Evolutionary conservation across 2,329 filamentous ascomycete species (phyloP), one percentile per base, ranked within the genome.

Genomic region (Beauveria sp.): DNA sequence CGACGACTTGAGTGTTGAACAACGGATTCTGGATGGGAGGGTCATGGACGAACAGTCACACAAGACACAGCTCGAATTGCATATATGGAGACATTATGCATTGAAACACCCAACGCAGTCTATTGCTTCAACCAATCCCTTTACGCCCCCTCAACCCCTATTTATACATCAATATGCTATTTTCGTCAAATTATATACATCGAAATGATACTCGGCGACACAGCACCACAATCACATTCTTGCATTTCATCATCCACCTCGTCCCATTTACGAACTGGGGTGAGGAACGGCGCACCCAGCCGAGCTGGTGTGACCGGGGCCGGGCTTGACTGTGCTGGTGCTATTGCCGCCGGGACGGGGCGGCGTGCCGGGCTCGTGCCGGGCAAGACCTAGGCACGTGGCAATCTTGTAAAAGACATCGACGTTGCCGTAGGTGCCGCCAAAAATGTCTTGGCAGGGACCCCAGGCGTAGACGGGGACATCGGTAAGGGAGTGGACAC

Each of bases 391-490:
- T 60, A 90, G 75, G 68, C 87, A 90, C 66, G 80, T 80, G 16
- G 88, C 85, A 70, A 91, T 89, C 73, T 87, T 86, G 76, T 86
- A 91, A 68, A 91, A 91, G 66, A 91, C 78, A 65, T 91, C 88
- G 51, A 90, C 82, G 70, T 86, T 89, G 73, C 79, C 85, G 66
- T 86, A 90, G 3, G 87, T 83, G 61, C 89, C 88, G 5, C 86
- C 84, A 71, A 95, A 95, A 16, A 82, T 76, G 68, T 90, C 87
- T 73, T 91, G 87, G 76, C 90, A 93, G 6, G 90, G 90, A 0
- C 90, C 90, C 77, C 83, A 82, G 1, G 89, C 88, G 68, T 89
- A 93, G 22, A 95, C 87, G 2, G 89, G 86, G 38, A 92, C 89
- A 68, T 92, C 89, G 1, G 89, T 92, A 65, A 92, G 77, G 26